Percentiles rank a stretch among this genome's conserved stretches.
Conservation (phyloP, 2,329 filamentous ascomycete genomes). For the Phaeomoniella chlamydospora region DNA sequence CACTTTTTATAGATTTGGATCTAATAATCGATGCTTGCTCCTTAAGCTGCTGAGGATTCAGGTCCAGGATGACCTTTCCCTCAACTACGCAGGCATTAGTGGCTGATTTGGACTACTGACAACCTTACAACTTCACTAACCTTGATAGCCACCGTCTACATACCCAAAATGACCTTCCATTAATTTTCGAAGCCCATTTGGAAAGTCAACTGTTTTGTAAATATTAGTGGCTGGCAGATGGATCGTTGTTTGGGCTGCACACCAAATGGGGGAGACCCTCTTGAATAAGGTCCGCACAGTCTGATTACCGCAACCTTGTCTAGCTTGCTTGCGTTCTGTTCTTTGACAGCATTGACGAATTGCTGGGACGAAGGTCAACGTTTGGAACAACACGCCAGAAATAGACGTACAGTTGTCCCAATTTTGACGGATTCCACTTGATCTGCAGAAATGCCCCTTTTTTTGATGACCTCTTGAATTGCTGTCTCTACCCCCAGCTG, state of each 20-base stretch:
- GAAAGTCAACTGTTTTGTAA: slow-evolving; percentile 34
- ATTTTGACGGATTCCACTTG: slow-evolving; percentile 33
- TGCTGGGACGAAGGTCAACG: too few relatives aligned
- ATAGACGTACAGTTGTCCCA: slow-evolving; percentile 34
- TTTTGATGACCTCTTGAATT: slow-evolving; percentile 26
- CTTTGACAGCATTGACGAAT: slow-evolving; percentile 35
- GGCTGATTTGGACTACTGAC: too few relatives aligned
- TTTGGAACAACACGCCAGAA: too few relatives aligned
- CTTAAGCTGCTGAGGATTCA: slow-evolving; percentile 24
- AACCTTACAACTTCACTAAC: too few relatives aligned
- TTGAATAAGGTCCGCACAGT: slow-evolving; percentile 27
- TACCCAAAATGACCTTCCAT: slow-evolving; percentile 27
- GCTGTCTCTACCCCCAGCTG: slow-evolving; percentile 33
- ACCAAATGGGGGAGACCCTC: slow-evolving; percentile 30
- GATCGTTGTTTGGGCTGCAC: too few relatives aligned
- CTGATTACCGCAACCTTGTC: slow-evolving; percentile 31
- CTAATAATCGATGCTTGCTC: slow-evolving; percentile 18
- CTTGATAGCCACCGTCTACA: slow-evolving; percentile 33
- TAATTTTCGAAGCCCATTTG: slow-evolving; percentile 22
- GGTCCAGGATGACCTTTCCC: slow-evolving; percentile 26
- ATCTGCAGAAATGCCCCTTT: slow-evolving; percentile 20
- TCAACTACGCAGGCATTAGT: too few relatives aligned
- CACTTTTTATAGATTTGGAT: slow-evolving; percentile 19
- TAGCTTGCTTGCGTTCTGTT: slow-evolving; percentile 28
- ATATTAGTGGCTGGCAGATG: too few relatives aligned